Evolutionary conservation across 2,329 filamentous ascomycete species (phyloP), one percentile per base, ranked within the genome.

Genomic region (Neospermospora avenae): DNA sequence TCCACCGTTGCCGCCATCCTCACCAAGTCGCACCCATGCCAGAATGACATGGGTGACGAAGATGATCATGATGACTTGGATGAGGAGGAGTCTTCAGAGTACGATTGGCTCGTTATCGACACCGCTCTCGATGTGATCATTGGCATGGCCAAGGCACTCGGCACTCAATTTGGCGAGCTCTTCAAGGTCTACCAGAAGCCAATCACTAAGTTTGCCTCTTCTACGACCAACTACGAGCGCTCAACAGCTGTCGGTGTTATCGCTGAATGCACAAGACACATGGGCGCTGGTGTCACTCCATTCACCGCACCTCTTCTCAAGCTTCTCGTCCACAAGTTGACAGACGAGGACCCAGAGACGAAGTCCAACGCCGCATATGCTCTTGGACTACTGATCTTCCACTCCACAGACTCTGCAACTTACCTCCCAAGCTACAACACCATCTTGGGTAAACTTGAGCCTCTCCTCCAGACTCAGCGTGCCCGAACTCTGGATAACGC

Each of bases 131-230:
- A 98, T 67, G 91, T 96, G 49, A 81, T 97, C 54, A 91, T 91
- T 55, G 91, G 90, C 39, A 84, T 98, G 42, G 87, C 93, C 20
- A 85, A 86, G 49, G 91, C 91, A 34, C 85, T 98, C 14, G 95
- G 95, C 41, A 75, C 83, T 22, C 85, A 87, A 68, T 98, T 97
- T 70, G 82, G 83, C 58, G 89, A 96, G 78, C 81, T 97, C 63
- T 98, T 92, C 91, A 96, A 96, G 81, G 87, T 96, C 69, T 96
- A 97, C 68, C 90, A 96, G 80, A 93, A 95, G 81, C 90, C 89
- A 39, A 83, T 98, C 68, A 80, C 96, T 73, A 93, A 91, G 78
- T 95, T 92, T 70, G 88, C 91, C 55, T 90, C 88, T 73, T 93
- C 91, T 63, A 88, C 88, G 66, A 93, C 97, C 76, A 81, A 88